Evolutionary conservation across 2,329 filamentous ascomycete genomes (phyloP), one percentile per base, ranked within the genome.

Genomic region (Pseudogymnoascus sp.): DNA sequence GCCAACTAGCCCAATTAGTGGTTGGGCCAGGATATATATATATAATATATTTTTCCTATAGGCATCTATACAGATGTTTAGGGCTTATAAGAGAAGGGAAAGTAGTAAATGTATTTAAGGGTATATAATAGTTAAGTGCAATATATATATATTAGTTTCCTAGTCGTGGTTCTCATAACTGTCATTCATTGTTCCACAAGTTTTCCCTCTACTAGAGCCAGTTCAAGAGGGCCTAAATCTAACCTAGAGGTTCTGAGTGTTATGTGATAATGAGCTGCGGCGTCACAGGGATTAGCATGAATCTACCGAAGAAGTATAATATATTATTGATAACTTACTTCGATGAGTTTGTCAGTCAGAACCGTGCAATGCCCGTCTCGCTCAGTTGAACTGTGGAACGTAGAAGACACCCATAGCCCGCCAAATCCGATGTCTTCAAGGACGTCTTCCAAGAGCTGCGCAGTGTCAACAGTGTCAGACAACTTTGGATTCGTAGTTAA

Each of bases 351-450:
- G 55, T 71, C 69, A 21, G 69, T 71, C 33, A 71, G 61, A 42
- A 63, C 62, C 42, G 68, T 72, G 59, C 71, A 70, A 55, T 72
- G 69, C 48, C 70, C 69, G 21, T 72, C 70, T 25, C 70, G 66
- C 21, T 72, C 70, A 61, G 70, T 69, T 15, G 61, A 42, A 5
- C 48, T 62, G 35, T 73, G 70, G 45, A 73, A 73, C 6, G 71
- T 72, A 4, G 69, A 68, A 9, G 68, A 70, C 10, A 79, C 78
- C 83, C 83, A 87, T 1, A 89, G 74, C 0, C 86, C 86, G 7
- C 80, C 78, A 64, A 88, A 87, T 1, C 86, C 86, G 71, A 84
- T 80, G 2, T 82, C 79, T 37, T 84, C 79, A 7, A 88, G 75
- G 1, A 80, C 77, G 52, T 82, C 78, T 58, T 78, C 78, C 9